phyloP scores from a whole-genome alignment of 176 grass and related monocot genomes.

The Calamus simplicifolius region DNA sequence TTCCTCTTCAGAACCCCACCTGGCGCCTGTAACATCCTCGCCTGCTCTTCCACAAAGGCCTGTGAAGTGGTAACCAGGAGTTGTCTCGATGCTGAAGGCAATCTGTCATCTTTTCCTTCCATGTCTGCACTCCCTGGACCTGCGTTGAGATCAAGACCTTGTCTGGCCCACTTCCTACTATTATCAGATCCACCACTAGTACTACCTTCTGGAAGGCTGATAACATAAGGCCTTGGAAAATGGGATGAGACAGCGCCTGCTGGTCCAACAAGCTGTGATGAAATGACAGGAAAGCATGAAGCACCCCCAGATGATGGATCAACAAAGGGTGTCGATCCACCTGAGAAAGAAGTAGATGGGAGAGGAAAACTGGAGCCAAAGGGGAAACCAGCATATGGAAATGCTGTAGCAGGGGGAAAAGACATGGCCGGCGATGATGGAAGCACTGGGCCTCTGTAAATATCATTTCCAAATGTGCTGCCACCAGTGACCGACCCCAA shows the following conservation, averaged over 20 bases:
- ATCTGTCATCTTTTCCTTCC: constrained; percentile 51
- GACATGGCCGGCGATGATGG: constrained; percentile 48
- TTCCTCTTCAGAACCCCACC: constrained; percentile 64
- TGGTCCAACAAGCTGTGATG: constrained; percentile 40
- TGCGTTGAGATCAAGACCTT: constrained; percentile 72
- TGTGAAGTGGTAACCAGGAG: constrained; percentile 43
- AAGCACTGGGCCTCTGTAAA: constrained; percentile 40
- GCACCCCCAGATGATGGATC: constrained; percentile 33
- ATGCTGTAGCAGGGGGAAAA: constrained; percentile 45
- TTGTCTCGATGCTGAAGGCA: constrained; percentile 35
- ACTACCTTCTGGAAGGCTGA: constrained; percentile 63
- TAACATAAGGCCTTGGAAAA: constrained; percentile 54
- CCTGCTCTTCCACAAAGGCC: constrained; percentile 52
- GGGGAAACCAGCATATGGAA: constrained; percentile 49
- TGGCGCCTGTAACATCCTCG: constrained; percentile 44
- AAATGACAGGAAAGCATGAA: constrained; percentile 34
- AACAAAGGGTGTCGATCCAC: constrained; percentile 32
- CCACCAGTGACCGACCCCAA: constrained; percentile 22
- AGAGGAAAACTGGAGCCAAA: constrained; percentile 40
- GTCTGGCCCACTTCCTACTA: constrained; percentile 52
- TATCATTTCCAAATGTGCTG: constrained; percentile 40
- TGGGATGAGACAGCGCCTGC: constrained; percentile 37
- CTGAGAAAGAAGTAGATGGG: constrained; percentile 35
- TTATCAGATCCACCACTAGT: constrained; percentile 45
- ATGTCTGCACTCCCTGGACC: constrained; percentile 53